phyloP scores from a whole-genome alignment of 2,329 filamentous ascomycete species.

The Emmonsia crescens region DNA sequence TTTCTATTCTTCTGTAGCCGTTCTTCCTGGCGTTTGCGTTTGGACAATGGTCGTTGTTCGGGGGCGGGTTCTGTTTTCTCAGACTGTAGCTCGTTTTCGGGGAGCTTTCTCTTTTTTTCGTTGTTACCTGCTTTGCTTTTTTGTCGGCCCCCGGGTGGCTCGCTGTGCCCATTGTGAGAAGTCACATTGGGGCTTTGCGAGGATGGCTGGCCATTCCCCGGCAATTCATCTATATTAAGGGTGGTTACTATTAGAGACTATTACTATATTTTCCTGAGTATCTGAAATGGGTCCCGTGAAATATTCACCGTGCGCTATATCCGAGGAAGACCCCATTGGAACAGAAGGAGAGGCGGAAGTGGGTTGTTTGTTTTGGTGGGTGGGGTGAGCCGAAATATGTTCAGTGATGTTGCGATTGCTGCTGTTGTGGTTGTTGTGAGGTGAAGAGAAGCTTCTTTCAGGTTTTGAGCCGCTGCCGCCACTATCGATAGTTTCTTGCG shows the following conservation, averaged over 20 bases:
- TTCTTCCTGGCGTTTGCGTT: conserved; percentile 31
- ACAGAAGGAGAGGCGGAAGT: neutral
- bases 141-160: neutral
- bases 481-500: neutral
- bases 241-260: neutral
- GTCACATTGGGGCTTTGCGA: neutral
- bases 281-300: neutral
- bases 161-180: neutral
- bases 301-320: neutral
- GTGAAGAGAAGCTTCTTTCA: conserved; percentile 1
- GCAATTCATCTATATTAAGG: neutral
- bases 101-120: conserved; percentile 21
- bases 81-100: conserved; percentile 17
- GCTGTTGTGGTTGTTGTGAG: neutral
- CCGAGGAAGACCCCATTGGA: neutral
- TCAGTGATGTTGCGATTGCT: neutral
- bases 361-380: neutral
- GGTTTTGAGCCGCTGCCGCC: conserved; percentile 2
- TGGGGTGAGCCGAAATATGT: neutral
- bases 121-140: conserved; percentile 2
- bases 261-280: neutral
- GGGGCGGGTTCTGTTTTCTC: conserved; percentile 16
- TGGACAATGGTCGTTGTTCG: conserved; percentile 22
- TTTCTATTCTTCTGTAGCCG: conserved; percentile 28
- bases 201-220: neutral